Percentiles rank a stretch among this genome's conserved stretches.
Evolutionary conservation across 768 basidiomycete species (phyloP).

Genomic region (Megacollybia marginata): DNA sequence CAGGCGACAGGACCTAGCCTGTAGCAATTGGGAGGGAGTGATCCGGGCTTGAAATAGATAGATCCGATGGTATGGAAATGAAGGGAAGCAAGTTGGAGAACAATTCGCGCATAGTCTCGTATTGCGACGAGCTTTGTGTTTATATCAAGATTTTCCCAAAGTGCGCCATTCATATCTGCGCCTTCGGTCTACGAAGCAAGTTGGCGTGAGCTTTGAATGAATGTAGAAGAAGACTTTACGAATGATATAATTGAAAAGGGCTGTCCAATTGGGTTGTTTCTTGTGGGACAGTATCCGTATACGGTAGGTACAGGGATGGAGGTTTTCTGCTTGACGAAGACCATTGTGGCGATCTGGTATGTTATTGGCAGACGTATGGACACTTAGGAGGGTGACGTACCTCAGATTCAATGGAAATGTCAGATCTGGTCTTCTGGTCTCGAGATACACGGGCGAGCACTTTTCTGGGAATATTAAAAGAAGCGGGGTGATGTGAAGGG

Average conservation of each 20-base stretch:
- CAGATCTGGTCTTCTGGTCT: slow-evolving; percentile 13
- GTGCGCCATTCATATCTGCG: slow-evolving; percentile 10
- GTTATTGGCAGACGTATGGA: neutral
- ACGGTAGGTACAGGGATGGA: slow-evolving; percentile 14
- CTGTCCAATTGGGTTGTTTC: slow-evolving; percentile 13
- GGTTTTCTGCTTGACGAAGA: slow-evolving; percentile 12
- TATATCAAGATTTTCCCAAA: slow-evolving; percentile 14
- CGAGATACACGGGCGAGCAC: slow-evolving; percentile 16
- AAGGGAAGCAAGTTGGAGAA: slow-evolving; percentile 12
- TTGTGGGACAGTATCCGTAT: slow-evolving; percentile 15
- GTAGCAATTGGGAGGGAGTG: slow-evolving; percentile 6
- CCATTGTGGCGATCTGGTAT: slow-evolving; percentile 16
- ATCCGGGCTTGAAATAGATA: slow-evolving; percentile 16
- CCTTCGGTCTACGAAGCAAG: slow-evolving; percentile 9
- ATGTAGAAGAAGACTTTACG: slow-evolving; percentile 3
- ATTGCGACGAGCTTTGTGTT: slow-evolving; percentile 12
- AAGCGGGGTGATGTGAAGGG: slow-evolving; percentile 3
- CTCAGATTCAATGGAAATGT: slow-evolving; percentile 17
- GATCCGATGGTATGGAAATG: slow-evolving; percentile 16
- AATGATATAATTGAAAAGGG: slow-evolving; percentile 15
- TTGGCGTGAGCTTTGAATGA: neutral
- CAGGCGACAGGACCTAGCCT: slow-evolving; percentile 12
- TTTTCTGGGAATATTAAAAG: slow-evolving; percentile 6
- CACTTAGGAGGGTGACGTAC: slow-evolving; percentile 1
- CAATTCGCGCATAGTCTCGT: slow-evolving; percentile 13